Conservation (phyloP, 1,139 yeast genomes). For the Neolecta irregularis region DNA sequence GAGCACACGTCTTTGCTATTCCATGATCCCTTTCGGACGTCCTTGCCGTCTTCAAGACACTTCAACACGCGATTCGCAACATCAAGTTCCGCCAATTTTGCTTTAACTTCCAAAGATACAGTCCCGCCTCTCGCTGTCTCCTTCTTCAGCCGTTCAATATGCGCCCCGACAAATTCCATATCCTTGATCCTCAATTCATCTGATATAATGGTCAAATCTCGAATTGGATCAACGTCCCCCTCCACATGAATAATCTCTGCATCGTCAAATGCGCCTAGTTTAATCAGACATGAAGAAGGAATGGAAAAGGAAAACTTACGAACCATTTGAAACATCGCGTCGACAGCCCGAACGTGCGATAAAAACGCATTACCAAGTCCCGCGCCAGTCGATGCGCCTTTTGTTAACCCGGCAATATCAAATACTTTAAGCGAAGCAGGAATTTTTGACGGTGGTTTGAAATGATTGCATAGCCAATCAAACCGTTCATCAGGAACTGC, state of each 20-base stretch:
- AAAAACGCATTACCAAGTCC: conserved; percentile 97
- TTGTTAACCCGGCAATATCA: conserved; percentile 95
- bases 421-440: conserved; percentile 90
- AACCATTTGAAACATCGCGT: conserved; percentile 94
- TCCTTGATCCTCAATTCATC: conserved; percentile 92
- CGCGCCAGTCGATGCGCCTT: conserved; percentile 96
- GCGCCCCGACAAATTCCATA: conserved; percentile 85
- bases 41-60: conserved; percentile 63
- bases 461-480: conserved; percentile 53
- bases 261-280: conserved; percentile 60
- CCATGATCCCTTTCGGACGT: conserved; percentile 88
- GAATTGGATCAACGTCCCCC: conserved; percentile 92
- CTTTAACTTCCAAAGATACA: conserved; percentile 86
- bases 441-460: conserved; percentile 72
- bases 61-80: conserved; percentile 63
- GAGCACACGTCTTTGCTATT: conserved; percentile 57
- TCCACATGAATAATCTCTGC: conserved; percentile 96
- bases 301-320: conserved; percentile 28
- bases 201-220: conserved; percentile 83
- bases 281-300: background rate
- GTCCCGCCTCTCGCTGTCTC: conserved; percentile 89
- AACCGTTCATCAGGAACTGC: conserved; percentile 88
- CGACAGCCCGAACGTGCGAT: conserved; percentile 95
- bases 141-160: conserved; percentile 74
- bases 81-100: conserved; percentile 80